Base-by-base conservation (phyloP, 208 protist species). In the Leishmania braziliensis region DNA sequence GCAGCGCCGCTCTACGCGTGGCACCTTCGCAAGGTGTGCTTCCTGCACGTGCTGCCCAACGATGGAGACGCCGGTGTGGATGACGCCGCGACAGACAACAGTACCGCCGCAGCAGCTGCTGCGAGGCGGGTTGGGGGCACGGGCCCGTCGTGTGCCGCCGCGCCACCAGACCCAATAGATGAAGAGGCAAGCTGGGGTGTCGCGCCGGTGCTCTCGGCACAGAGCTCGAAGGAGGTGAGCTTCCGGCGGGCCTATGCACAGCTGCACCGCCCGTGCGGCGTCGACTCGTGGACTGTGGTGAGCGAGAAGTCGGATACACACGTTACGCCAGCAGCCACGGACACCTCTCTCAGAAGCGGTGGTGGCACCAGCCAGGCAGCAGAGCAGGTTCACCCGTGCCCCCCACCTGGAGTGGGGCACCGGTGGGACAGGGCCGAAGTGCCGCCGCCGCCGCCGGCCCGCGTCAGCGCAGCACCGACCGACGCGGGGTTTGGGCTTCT, bases 1-100 rank as follows among this genome's bases (percentile, higher is more conserved):
- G 51, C 78, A 0, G 74, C 86, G 46, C n/a, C n/a, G 53, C 79
- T 95, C 23, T 77, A 84, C 51, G 75, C 77, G 18, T 93, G 91
- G 91, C 90, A 88, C 82, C 48, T 95, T 33, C 83, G 81, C 26
- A 82, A 86, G 20, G 79, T 95, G 4, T 89, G 88, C 18, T 91
- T 88, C 43, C 84, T 92, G 9, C 80, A 88, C 46, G 62, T 74
- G 0, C 71, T 84, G 58, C 84, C 77, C n/a, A 82, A 86, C 63
- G 82, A 86, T n/a, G 36, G 36, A 18, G 72, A 75, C 29, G 74
- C 10, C 23, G 48, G 65, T 36, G 50, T 23, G 33, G 36, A 72
- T 23, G 77, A 62, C 43, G 39, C 48, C 39, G 26, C 46, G 69
- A n/a, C 26, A 12, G 69, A 73, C 2, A n/a, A 50, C 36, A 65